Evolutionary conservation across 108 stramenopile species (phyloP).

Genomic region (Nitzschia putrida): DNA sequence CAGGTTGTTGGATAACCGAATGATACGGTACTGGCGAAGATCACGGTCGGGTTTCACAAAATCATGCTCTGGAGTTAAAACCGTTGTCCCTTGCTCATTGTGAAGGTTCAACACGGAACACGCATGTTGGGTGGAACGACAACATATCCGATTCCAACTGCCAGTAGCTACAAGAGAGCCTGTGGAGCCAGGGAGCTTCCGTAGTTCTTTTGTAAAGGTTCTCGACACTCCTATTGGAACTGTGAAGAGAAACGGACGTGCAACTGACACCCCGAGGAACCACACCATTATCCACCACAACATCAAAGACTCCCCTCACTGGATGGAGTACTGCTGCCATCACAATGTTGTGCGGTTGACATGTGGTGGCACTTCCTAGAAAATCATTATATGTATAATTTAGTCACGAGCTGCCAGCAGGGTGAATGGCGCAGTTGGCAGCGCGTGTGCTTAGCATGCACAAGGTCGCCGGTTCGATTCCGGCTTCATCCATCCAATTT

Average conservation of each 20-base stretch:
- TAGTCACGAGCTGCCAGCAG: background rate
- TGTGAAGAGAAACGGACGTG: conserved; percentile 18
- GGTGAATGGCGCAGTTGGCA: conserved; percentile 85
- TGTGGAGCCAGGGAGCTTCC: no score
- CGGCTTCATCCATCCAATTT: conserved; percentile 53
- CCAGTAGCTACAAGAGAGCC: no score
- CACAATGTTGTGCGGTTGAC: no score
- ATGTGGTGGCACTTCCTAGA: no score
- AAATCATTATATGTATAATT: background rate
- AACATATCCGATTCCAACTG: no score
- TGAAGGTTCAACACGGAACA: no score
- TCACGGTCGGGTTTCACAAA: conserved; percentile 80
- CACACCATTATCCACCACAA: conserved; percentile 27
- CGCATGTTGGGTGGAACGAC: no score
- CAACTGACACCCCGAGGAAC: conserved; percentile 14
- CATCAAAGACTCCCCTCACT: background rate
- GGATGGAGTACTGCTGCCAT: no score
- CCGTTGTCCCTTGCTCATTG: conserved; percentile 19
- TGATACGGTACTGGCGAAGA: conserved; percentile 59
- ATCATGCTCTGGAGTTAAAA: conserved; percentile 56
- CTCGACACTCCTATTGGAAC: conserved; percentile 2
- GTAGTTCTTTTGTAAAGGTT: background rate
- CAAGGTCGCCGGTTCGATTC: conserved; percentile 86
- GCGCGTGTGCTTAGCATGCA: conserved; percentile 93
- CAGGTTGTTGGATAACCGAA: conserved; percentile 68